Evolutionary conservation across 352 stramenopile genomes (phyloP).

Genomic region (Blastocystis sp.): DNA sequence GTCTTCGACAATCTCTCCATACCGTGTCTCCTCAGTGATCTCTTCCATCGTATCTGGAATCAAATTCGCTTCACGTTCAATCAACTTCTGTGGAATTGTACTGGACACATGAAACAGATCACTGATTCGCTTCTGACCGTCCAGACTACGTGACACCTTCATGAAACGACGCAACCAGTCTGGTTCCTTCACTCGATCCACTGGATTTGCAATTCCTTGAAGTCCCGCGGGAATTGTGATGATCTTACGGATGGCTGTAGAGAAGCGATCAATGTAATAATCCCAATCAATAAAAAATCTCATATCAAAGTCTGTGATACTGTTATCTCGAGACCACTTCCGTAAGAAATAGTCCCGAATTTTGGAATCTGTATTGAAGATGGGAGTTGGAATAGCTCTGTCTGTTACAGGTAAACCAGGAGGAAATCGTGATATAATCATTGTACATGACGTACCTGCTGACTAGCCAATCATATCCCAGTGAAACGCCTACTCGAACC

Average conservation of each 20-base stretch:
- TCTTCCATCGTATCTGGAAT: not conserved
- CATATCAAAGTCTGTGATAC: conserved; percentile 81
- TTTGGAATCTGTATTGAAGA: conserved; percentile 88
- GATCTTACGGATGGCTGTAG: conserved; percentile 93
- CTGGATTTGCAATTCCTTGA: conserved; percentile 83
- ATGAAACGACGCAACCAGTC: conserved; percentile 88
- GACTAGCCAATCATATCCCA: conserved; percentile 5
- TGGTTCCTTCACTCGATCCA: conserved; percentile 85
- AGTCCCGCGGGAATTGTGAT: conserved; percentile 95
- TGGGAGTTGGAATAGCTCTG: conserved; percentile 89
- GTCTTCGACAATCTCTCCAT: not conserved
- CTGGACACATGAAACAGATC: conserved; percentile 73
- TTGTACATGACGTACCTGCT: conserved; percentile 92
- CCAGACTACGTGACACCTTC: conserved; percentile 76
- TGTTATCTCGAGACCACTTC: conserved; percentile 78
- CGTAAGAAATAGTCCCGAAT: conserved; percentile 90
- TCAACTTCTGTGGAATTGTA: too few relatives aligned
- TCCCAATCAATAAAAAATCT: conserved; percentile 92
- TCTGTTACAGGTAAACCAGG: conserved; percentile 90
- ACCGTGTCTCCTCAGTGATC: conserved; percentile 12
- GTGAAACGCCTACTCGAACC: conserved; percentile 77
- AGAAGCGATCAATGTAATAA: conserved; percentile 86
- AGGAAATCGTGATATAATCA: conserved; percentile 86
- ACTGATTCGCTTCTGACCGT: conserved; percentile 79
- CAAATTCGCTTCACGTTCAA: too few relatives aligned